Base-by-base conservation (phyloP, 306 rosid species). In the Coriaria nepalensis region DNA sequence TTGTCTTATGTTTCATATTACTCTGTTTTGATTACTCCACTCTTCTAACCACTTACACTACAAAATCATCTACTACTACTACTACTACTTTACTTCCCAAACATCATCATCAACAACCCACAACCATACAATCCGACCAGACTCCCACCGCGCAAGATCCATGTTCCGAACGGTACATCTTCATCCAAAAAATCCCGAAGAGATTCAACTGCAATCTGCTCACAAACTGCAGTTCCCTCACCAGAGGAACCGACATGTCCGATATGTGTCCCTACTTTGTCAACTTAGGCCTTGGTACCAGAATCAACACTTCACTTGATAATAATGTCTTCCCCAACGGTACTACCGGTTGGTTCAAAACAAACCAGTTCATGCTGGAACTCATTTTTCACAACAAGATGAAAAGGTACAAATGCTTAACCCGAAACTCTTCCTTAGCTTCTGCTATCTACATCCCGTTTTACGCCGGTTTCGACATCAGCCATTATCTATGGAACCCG, bases 381-480 rank as follows among this genome's bases (percentile, higher is more conserved):
- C 70, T 90, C 2, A 90, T 84, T 49, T 90, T 90, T 50, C 97
- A 90, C 47, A 68, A 73, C 64, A 77, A 61, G 61, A 81, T 90
- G 82, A 84, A 9, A 14, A 65, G 32, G 4, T 81, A 90, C 33
- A 12, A 46, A 14, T 90, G 97, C 60, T 68, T 84, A 73, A 84
- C 97, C 8, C 68, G 66, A 36, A 57, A 74, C 49, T 77, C 97
- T 0, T 53, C 81, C 0, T 4, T 68, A 2, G 97, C 97, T 11
- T 77, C 84, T 2, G 97, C 87, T 0, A 34, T 84, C 40, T 90
- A 69, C 68, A 86, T 90, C 4, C 97, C 97, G 0, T 84, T 78
- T 38, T 90, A 90, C 53, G 86, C 88, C 6, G 97, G 97, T 37
- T 83, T 90, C n/a, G 97, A 90, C 42, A 64, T 54, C 6, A 90